Percentiles rank a stretch among this genome's conserved stretches.
phyloP scores from a whole-genome alignment of 1,284 basidiomycete genomes.

The Tylopilus orsonianus region DNA sequence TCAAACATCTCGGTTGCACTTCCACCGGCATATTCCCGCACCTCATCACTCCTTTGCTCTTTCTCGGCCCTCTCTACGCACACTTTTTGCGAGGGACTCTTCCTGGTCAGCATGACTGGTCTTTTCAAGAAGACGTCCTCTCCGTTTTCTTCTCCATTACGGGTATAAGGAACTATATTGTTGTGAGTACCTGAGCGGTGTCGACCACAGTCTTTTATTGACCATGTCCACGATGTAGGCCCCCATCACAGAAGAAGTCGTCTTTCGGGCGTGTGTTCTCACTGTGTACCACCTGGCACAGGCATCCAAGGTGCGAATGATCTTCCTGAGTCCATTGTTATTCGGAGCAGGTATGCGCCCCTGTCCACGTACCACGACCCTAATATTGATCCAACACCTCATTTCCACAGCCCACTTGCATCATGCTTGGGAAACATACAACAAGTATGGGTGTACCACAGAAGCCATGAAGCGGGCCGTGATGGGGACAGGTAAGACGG shows the following conservation, averaged over 20 bases:
- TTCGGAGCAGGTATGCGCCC: slow-evolving; percentile 78
- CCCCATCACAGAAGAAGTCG: slow-evolving; percentile 90
- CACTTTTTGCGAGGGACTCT: slow-evolving; percentile 54
- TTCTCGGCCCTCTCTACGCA: slow-evolving; percentile 80
- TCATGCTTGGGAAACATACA: slow-evolving; percentile 85
- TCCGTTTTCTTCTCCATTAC: slow-evolving; percentile 49
- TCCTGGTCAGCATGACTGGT: slow-evolving; percentile 63
- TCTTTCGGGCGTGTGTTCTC: slow-evolving; percentile 87
- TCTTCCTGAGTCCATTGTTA: slow-evolving; percentile 81
- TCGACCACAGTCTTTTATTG: not conserved
- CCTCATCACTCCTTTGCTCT: slow-evolving; percentile 77
- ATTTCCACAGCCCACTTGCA: slow-evolving; percentile 78
- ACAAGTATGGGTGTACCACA: slow-evolving; percentile 62
- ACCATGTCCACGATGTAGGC: slow-evolving; percentile 47
- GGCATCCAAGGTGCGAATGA: slow-evolving; percentile 54
- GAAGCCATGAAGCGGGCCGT: slow-evolving; percentile 64
- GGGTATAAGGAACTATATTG: slow-evolving; percentile 75
- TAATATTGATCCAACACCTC: slow-evolving; percentile 8
- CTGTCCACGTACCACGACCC: not conserved
- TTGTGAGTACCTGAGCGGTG: slow-evolving; percentile 50
- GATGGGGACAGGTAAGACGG: slow-evolving; percentile 56
- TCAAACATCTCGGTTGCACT: slow-evolving; percentile 24
- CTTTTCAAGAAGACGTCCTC: slow-evolving; percentile 40
- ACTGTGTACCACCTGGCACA: slow-evolving; percentile 70
- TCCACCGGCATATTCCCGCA: slow-evolving; percentile 46